Evolutionary conservation across 2,329 filamentous ascomycete species (phyloP), one percentile per base, ranked within the genome.

Genomic region (Calonectria pauciramosa): DNA sequence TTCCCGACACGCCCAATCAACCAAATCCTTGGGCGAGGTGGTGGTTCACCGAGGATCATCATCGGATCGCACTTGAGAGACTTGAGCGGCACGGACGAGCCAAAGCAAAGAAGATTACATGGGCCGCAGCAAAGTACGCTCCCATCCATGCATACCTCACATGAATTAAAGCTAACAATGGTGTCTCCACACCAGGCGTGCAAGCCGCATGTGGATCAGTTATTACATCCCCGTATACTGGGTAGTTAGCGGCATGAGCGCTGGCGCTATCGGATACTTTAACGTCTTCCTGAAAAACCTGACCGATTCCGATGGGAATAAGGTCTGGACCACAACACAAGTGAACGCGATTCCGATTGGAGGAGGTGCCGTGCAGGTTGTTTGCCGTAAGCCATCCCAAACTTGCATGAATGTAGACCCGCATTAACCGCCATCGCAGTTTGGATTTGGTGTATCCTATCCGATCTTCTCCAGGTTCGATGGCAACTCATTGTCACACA

Each of bases 381-480:
- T 91, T 7, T 87, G 87, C 20, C 76, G 80, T 80, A 59, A 11
- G 76, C 72, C 2, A 23, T 20, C 10, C 3, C 0, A 5, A 41
- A 26, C 2, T 47, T 52, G 4, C 4, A 23, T 2, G 34, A 44
- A 28, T 10, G 4, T 38, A 13, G 34, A 28, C 69, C 9, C 2
- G 13, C 10, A 23, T 11, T 75, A 52, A 76, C 44, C 36, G 1
- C 32, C 4, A 49, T 9, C 13, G 14, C 6, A 86, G 89, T 90
- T 2, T 90, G 89, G 89, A 84, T 89, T 16, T 90, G 89, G 88
- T 89, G 88, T 0, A 84, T 89, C 2, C 78, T 90, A 0, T 90
- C 89, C 0, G 89, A 90, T 79, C 79, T 86, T 11, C 77, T 90
- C 2, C 84, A 85, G 47, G 89, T 88, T 0, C 82, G 89, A 28